Evolutionary conservation across 2,329 filamentous ascomycete genomes (phyloP), one percentile per base, ranked within the genome.

Genomic region (Fusarium sublunatum): DNA sequence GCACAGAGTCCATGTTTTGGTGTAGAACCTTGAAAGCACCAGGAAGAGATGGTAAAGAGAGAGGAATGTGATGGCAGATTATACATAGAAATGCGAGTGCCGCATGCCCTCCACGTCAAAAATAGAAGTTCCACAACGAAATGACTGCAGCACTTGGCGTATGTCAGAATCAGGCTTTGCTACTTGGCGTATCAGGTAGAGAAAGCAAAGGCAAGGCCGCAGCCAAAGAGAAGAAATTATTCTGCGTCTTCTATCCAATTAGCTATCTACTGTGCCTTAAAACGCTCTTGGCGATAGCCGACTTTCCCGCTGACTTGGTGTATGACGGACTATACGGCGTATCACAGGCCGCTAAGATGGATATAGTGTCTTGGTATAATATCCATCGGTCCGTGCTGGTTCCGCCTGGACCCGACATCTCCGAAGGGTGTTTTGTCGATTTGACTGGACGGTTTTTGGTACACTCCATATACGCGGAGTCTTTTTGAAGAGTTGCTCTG

Each of bases 251-350:
- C 2, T 6, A 11, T 10, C 48, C 41, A 52, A 52, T 46, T 24
- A 25, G 0, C 3, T 15, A 1, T 6, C 1, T 1, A 4, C 11
- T 2, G 31, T 49, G 50, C 36, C 35, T 40, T 48, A 13, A 8
- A 19, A 7, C 13, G n/a, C 26, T 5, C 52, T 58, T 57, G 26
- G 52, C 42, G 9, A 38, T 10, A 35, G 26, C 36, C 26, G 13
- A 29, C 5, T 4, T 19, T 19, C 19, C 19, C 19, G 19, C 19
- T 19, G 19, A 19, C 19, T 19, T 19, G 19, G 3, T 19, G 19
- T 19, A 19, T 2, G 19, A 19, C 19, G 19, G 19, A 19, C 19
- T 19, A 19, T 19, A 19, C 19, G 19, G 19, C 19, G 19, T 19
- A 19, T 19, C 19, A 19, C 19, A 19, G 19, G 19, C 19, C 19